A percentile compares a stretch with the other conserved stretches of the same genome.
Conservation (phyloP, 2,329 filamentous ascomycete species). For the Curvularia verruculosa region DNA sequence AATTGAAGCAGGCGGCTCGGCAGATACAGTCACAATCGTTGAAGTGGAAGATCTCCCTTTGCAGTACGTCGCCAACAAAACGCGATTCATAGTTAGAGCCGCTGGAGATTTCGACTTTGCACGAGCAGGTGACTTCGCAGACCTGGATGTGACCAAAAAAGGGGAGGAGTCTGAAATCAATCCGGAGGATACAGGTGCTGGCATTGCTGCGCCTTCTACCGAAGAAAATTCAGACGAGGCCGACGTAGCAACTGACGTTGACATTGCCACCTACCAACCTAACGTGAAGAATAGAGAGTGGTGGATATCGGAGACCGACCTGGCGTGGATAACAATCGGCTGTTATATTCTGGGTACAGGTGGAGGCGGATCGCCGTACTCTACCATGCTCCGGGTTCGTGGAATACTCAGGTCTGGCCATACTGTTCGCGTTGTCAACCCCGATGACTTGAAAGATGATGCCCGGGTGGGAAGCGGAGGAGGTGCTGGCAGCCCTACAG, state of each 20-base stretch:
- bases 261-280: constrained; percentile 50
- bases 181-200: constrained; percentile 9
- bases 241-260: constrained; percentile 25
- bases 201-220: constrained; percentile 21
- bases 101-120: constrained; percentile 58
- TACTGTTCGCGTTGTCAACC: constrained; percentile 51
- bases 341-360: constrained; percentile 58
- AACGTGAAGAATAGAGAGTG: constrained; percentile 50
- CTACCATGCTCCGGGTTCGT: constrained; percentile 52
- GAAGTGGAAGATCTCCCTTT: constrained; percentile 59
- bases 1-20: constrained; percentile 46
- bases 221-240: constrained; percentile 24
- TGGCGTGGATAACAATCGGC: constrained; percentile 55
- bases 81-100: constrained; percentile 60
- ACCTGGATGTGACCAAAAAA: constrained; percentile 29
- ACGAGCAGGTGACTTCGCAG: constrained; percentile 37
- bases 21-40: constrained; percentile 40
- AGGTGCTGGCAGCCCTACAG: constrained; percentile 53
- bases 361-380: constrained; percentile 56
- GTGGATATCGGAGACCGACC: constrained; percentile 54
- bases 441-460: constrained; percentile 52
- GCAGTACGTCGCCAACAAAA: constrained; percentile 60
- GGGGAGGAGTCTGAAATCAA: constrained; percentile 20
- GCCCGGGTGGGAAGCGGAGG: constrained; percentile 55
- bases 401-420: constrained; percentile 50